Base-by-base conservation (phyloP, 495 filamentous ascomycete genomes). In the Aspergillus homomorphus region DNA sequence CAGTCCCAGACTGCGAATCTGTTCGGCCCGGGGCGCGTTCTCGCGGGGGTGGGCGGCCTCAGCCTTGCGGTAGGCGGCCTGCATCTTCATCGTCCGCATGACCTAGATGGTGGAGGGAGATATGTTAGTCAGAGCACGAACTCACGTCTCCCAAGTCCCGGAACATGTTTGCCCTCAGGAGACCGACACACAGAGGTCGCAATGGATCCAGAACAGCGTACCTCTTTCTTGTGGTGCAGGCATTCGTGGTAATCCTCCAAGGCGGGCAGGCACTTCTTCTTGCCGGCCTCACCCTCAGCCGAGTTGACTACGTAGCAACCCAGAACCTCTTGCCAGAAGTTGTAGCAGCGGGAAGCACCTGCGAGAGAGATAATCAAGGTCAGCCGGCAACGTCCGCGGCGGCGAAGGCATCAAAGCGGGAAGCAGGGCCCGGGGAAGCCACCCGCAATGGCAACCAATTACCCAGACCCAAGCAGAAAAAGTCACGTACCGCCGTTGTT, bases 221-320 rank as follows among this genome's bases (percentile, higher is more conserved):
- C 94, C 90, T 98, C 94, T 78, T 98, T 97, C 76, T 83, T 88
- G 81, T 98, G 94, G 72, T 98, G 93, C 69, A 98, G 80, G 78
- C 95, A 98, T 80, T 98, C 94, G 75, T 96, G 90, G 81, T 98
- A 98, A 68, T 99, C 94, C 69, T 98, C 94, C 62, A 96, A 77
- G 30, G 85, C 86, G n/a, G 89, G 90, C 43, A 81, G 69, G 72
- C 94, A 99, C 79, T 96, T 96, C 79, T 86, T 88, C 77, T 90
- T 93, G 46, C 92, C 92, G 10, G 84, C 80, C 66, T 92, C 87
- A 21, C 89, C 86, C 45, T 85, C 74, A 53, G 78, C 81, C 50
- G 88, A 86, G 74, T 93, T 92, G 68, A 92, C 83, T 49, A 93
- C 89, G 70, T 95, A 95, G 82, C 90, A 95, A 64, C 88, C 88